These are phyloP conservation scores for Hippophae gyantsensis DNA, from an alignment of 306 rosid genomes.

Conservation along the genomic window DNA sequence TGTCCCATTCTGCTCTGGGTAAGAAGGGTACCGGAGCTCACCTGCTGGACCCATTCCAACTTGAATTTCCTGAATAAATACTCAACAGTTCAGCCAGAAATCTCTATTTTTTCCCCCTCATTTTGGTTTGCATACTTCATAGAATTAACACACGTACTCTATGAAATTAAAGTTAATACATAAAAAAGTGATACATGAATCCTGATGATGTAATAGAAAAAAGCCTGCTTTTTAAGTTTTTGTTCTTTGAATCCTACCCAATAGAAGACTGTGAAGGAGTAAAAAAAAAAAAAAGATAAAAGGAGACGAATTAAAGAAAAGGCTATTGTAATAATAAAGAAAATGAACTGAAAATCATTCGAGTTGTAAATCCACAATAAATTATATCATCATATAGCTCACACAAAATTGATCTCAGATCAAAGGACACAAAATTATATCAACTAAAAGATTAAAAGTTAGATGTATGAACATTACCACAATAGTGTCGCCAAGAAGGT, in stretches of 20 bases:
- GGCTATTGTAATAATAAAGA: too few relatives aligned
- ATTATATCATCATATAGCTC: not conserved
- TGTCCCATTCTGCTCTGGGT: conserved; percentile 85
- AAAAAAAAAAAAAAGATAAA: too few relatives aligned
- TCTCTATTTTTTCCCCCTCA: not conserved
- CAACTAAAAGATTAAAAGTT: not conserved
- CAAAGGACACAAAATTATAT: not conserved
- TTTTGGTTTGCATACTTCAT: not conserved
- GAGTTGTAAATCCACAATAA: not conserved
- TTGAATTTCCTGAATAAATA: conserved; percentile 75
- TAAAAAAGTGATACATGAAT: too few relatives aligned
- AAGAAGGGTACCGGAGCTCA: conserved; percentile 91
- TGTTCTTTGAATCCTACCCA: too few relatives aligned
- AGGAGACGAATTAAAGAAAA: too few relatives aligned
- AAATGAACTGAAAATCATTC: too few relatives aligned
- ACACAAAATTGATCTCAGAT: not conserved
- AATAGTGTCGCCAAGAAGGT: conserved; percentile 81
- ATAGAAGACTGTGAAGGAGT: too few relatives aligned
- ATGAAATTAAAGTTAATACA: too few relatives aligned
- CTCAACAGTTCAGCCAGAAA: conserved; percentile 7
- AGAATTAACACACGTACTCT: not conserved
- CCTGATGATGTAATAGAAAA: too few relatives aligned
- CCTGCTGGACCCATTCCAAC: conserved; percentile 99
- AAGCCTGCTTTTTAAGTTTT: too few relatives aligned
- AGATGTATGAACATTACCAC: conserved; percentile 39